Base-by-base conservation (phyloP, 129 eudicot species). In the Ambrosia trifida region DNA sequence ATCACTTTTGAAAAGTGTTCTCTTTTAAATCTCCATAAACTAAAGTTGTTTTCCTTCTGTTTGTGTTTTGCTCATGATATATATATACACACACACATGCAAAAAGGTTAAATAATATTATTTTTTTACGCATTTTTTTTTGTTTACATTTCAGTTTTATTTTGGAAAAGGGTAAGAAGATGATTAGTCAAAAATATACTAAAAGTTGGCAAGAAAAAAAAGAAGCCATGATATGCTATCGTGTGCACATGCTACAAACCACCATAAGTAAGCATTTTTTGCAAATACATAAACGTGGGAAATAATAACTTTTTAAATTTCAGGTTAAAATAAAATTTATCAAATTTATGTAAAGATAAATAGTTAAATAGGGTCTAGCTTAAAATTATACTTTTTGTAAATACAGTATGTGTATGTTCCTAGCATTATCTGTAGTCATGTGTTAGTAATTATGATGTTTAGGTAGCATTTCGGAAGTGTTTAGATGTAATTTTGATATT, bases 121-220 rank as follows among this genome's bases (percentile, higher is more conserved):
- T 20, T 47, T 14, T 24, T 43, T 13, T 1, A 66, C 53, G 71
- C 56, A 20, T 46, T 3, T 67, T 3, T 67, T 5, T 20, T 14
- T 30, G 13, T 46, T 67, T 64, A 8, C 28, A 40, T 47, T 47
- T 47, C 12, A 33, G 11, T 17, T 28, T 41, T 14, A 46, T 67
- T 28, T 67, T 46, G 40, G 7, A 67, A 67, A 30, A 44, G 20
- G 3, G 44, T n/a, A n/a, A n/a, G 33, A n/a, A 49, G 14, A 63
- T 0, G 20, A 44, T 24, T 17, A 24, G 56, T 45, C 71, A 24
- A 44, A 44, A 24, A 45, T 28, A 35, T 56, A 11, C 36, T 24
- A 49, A 63, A 63, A 62, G 49, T 63, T 63, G 68, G 28, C 68
- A 63, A 35, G 68, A 63, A 63, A 63, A 36, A 36, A 63, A 63